Percentiles rank a stretch among this genome's conserved stretches.
Conservation (phyloP, 176 grass and related monocot species). For the Bromus sterilis region DNA sequence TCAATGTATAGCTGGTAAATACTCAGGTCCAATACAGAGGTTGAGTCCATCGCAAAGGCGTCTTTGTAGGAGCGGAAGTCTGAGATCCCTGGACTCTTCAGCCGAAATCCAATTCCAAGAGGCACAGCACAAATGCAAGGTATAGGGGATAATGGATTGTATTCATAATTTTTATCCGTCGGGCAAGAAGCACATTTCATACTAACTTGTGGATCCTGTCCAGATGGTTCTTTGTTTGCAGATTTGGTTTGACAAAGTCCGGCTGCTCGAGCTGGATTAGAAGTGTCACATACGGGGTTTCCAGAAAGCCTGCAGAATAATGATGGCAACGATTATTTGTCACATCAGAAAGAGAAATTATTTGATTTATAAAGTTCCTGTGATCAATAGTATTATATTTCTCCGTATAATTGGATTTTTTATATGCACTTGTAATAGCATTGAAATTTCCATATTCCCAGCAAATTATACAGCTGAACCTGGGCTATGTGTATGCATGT, state of each 20-base stretch:
- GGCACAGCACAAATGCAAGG: constrained; percentile 62
- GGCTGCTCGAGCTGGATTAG: constrained; percentile 27
- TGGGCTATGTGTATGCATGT: neutral
- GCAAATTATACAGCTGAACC: neutral
- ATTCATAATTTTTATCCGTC: constrained; percentile 42
- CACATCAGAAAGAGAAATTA: constrained; percentile 1
- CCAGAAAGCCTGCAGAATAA: constrained; percentile 57
- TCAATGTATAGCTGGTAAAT: constrained; percentile 64
- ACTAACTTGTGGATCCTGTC: constrained; percentile 18
- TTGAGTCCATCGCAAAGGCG: constrained; percentile 44
- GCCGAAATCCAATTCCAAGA: constrained; percentile 64
- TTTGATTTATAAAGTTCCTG: neutral
- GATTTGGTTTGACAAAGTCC: constrained; percentile 42
- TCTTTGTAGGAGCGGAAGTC: constrained; percentile 57
- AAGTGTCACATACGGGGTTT: constrained; percentile 66
- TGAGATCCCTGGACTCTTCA: constrained; percentile 90
- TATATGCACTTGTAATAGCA: neutral
- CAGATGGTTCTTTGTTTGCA: constrained; percentile 8
- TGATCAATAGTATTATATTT: neutral
- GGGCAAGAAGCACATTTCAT: constrained; percentile 39
- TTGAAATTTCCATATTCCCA: neutral
- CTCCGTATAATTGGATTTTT: neutral
- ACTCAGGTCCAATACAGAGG: constrained; percentile 31
- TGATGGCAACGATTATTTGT: neutral
- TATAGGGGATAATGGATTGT: constrained; percentile 61